phyloP scores from a whole-genome alignment of 768 basidiomycete genomes.

The Solioccasus polychromus region DNA sequence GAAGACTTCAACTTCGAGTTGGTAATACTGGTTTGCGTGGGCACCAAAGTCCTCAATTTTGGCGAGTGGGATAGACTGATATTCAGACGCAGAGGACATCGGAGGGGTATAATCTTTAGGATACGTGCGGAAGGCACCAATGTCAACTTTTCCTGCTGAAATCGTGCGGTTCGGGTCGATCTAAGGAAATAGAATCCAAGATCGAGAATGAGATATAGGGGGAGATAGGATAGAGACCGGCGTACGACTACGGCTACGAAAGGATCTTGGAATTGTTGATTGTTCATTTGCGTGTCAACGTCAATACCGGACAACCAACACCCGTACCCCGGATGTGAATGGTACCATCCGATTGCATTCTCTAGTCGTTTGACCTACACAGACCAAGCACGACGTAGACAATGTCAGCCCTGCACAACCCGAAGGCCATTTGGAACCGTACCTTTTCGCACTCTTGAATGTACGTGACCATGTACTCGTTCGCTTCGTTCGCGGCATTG shows the following conservation, averaged over 20 bases:
- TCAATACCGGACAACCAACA: slow-evolving; percentile 99
- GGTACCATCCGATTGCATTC: slow-evolving; percentile 95
- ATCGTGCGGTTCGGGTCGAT: slow-evolving; percentile 98
- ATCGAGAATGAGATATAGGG: background rate
- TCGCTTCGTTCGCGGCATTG: slow-evolving; percentile 92
- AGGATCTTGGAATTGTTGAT: slow-evolving; percentile 93
- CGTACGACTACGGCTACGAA: slow-evolving; percentile 95
- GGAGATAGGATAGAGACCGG: slow-evolving; percentile 8
- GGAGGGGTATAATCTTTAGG: slow-evolving; percentile 93
- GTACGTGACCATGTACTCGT: slow-evolving; percentile 98
- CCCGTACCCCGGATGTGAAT: slow-evolving; percentile 98
- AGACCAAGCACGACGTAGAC: background rate
- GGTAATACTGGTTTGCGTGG: slow-evolving; percentile 95
- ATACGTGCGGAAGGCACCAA: slow-evolving; percentile 97
- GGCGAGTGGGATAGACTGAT: slow-evolving; percentile 92
- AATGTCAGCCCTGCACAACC: too few relatives aligned
- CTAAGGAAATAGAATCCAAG: slow-evolving; percentile 45
- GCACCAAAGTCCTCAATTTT: slow-evolving; percentile 99
- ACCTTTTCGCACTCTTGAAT: slow-evolving; percentile 80
- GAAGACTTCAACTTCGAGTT: slow-evolving; percentile 92
- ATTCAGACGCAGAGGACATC: slow-evolving; percentile 66
- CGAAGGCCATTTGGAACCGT: slow-evolving; percentile 9
- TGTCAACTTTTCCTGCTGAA: slow-evolving; percentile 97
- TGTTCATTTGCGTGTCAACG: slow-evolving; percentile 93
- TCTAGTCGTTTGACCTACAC: slow-evolving; percentile 77